Conservation (phyloP, 495 filamentous ascomycete species). For the Cladorrhinum samala region DNA sequence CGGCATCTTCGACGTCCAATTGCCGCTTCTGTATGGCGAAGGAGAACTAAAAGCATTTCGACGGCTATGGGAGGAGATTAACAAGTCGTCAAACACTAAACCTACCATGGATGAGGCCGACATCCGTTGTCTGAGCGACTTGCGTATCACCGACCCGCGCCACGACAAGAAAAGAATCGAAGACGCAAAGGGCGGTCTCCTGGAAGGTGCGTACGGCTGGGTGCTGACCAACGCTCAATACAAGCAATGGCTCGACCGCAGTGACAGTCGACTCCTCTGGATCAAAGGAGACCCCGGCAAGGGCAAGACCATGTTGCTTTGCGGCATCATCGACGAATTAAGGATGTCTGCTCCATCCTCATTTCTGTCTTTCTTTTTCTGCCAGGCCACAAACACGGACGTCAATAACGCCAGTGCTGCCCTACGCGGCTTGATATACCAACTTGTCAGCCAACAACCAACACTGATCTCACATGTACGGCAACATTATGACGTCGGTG, state of each 20-base stretch:
- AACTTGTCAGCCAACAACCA: constrained; percentile 24
- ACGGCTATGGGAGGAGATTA: background rate
- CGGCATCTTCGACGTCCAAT: background rate
- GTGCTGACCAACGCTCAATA: constrained; percentile 26
- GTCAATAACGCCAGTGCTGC: constrained; percentile 30
- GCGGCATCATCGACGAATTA: constrained; percentile 37
- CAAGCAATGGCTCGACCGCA: constrained; percentile 1
- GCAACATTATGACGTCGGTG: constrained; percentile 23
- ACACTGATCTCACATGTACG: constrained; percentile 28
- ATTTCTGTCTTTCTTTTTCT: constrained; percentile 34
- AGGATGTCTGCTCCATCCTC: constrained; percentile 22
- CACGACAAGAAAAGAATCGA: constrained; percentile 35
- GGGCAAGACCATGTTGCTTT: constrained; percentile 47
- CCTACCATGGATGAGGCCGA: background rate
- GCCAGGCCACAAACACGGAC: constrained; percentile 29
- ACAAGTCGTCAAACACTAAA: background rate
- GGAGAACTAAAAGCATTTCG: background rate
- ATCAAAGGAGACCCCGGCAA: constrained; percentile 42
- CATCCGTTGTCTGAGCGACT: background rate
- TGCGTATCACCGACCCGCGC: background rate
- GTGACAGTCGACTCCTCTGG: constrained; percentile 34
- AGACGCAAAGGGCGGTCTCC: constrained; percentile 26
- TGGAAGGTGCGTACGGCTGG: constrained; percentile 39
- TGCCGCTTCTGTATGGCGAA: background rate
- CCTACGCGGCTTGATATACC: constrained; percentile 29